Base-by-base conservation (phyloP, 2,329 filamentous ascomycete species). In the Neofusicoccum umdonicola region DNA sequence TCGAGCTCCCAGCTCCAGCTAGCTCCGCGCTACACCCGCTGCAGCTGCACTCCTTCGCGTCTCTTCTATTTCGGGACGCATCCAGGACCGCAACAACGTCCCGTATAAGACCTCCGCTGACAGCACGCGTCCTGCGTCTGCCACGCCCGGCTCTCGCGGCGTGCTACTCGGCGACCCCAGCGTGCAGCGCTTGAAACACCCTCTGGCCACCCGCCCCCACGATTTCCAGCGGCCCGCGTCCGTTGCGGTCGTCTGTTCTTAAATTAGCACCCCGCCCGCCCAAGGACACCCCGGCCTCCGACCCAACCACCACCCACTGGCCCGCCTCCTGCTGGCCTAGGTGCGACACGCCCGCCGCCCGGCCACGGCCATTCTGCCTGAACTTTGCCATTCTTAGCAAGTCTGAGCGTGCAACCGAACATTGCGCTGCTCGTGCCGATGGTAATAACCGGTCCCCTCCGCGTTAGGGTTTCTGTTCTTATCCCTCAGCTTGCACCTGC, bases 31-130 rank as follows among this genome's bases (percentile, higher is more conserved):
- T 31, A 9, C 50, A 17, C n/a, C 34, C 12, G 9, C 37, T n/a
- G 52, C 34, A 31, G 15, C 50, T n/a, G 19, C 52, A 57, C 42
- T 57, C 52, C 52, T 57, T 31, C 19, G 39, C 22, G 11, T 7
- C 39, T 57, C 44, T 57, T 57, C 39, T 57, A 57, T 57, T 57
- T 44, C 37, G 37, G 52, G 52, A 57, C 44, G 52, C 19, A 37
- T 52, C 9, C 4, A 31, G 27, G 27, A 7, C 27, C 48, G 48
- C 31, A n/a, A 34, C 48, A 5, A 31, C 27, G 27, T 7, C 11
- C 27, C 48, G 48, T 35, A 39, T 39, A 52, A 52, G 34, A 39
- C 31, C 2, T 39, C 15, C 50, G 50, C 50, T 52, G 47, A 50
- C 47, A 50, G 22, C 22, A 50, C 17, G 17, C 45, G 17, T 48